Conservation (phyloP, 345 rosid species). For the Eucalyptus pauciflora region DNA sequence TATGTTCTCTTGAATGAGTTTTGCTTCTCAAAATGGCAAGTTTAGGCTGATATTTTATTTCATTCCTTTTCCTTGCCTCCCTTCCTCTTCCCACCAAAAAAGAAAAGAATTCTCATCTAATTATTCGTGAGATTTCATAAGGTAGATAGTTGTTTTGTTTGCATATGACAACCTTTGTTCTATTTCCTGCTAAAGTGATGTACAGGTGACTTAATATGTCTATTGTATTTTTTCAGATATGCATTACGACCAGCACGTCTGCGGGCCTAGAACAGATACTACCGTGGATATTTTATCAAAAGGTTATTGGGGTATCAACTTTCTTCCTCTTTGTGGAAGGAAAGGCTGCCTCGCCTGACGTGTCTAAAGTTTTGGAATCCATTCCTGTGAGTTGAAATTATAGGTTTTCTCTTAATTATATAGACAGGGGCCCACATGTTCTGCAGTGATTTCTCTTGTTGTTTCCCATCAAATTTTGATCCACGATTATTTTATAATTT, state of each 20-base stretch:
- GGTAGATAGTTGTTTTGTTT: neutral
- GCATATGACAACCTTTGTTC: neutral
- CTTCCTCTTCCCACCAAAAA: neutral
- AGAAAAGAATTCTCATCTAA: neutral
- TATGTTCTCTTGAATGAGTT: neutral
- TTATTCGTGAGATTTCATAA: neutral
- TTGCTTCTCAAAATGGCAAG: neutral
- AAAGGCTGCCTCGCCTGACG: slow-evolving; percentile 67
- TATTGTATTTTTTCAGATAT: slow-evolving; percentile 33
- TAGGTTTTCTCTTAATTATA: neutral
- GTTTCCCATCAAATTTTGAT: neutral
- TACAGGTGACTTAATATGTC: neutral
- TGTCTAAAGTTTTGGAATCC: slow-evolving; percentile 61
- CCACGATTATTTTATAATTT: neutral
- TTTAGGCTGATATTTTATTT: neutral
- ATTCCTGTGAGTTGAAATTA: slow-evolving; percentile 31
- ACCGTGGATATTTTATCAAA: slow-evolving; percentile 90
- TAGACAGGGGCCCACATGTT: too few relatives aligned
- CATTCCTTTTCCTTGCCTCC: neutral
- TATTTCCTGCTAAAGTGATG: neutral
- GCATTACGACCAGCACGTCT: slow-evolving; percentile 81
- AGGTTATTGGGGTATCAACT: slow-evolving; percentile 78
- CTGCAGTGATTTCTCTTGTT: neutral
- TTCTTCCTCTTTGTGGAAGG: slow-evolving; percentile 94
- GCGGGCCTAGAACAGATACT: slow-evolving; percentile 84